These are phyloP conservation scores for Xerophyta viscosa DNA, from an alignment of 106 monocot species.

Conservation along the genomic window DNA sequence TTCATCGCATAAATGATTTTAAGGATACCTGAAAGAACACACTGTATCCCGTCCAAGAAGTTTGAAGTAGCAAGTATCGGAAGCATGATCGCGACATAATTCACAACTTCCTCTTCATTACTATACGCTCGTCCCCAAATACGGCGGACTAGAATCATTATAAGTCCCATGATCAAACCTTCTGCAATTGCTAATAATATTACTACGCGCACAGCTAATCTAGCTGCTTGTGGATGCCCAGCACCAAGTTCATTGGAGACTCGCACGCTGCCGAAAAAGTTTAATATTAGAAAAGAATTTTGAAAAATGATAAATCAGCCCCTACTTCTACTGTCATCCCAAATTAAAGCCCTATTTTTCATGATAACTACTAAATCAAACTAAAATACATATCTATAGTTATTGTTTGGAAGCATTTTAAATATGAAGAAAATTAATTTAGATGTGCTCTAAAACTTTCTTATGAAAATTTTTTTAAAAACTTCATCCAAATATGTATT, in stretches of 20 bases:
- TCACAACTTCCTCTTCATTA: conserved; percentile 51
- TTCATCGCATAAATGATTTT: no score
- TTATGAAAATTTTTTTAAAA: no score
- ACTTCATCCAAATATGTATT: no score
- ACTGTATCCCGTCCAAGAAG: conserved; percentile 38
- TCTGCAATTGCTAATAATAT: conserved; percentile 26
- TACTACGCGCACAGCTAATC: conserved; percentile 28
- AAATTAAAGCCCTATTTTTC: no score
- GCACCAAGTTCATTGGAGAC: conserved; percentile 79
- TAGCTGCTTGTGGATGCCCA: conserved; percentile 40
- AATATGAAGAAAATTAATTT: no score
- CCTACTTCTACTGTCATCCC: no score
- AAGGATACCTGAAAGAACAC: conserved; percentile 64
- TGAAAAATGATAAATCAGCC: neutral
- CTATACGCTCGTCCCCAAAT: conserved; percentile 53
- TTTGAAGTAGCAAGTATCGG: conserved; percentile 40
- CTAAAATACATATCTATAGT: no score
- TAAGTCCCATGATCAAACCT: conserved; percentile 18
- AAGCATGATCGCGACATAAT: conserved; percentile 43
- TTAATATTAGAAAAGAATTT: neutral
- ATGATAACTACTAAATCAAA: no score
- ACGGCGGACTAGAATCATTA: conserved; percentile 24
- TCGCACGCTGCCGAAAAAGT: conserved; percentile 26
- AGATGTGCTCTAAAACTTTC: no score
- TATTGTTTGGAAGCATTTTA: no score